A percentile compares a stretch with the other conserved stretches of the same genome.
Conservation (phyloP, 2,329 filamentous ascomycete genomes). For the Colletotrichum costaricense region DNA sequence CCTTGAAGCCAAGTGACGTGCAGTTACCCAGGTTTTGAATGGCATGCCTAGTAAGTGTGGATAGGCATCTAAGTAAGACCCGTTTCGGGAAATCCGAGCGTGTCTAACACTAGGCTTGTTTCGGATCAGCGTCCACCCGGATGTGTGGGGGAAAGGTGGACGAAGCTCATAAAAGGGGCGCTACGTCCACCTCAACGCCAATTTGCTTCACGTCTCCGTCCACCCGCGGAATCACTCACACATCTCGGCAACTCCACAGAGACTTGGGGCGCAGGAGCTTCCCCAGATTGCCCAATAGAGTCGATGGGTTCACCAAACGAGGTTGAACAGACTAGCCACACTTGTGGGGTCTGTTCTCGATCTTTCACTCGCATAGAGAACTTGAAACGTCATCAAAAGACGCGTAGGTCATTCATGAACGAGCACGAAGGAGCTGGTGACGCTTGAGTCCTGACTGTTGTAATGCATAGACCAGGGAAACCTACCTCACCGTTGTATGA, state of each 20-base stretch:
- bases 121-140: neutral
- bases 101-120: slow-evolving; percentile 1
- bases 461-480: slow-evolving; percentile 1
- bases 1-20: too few species aligned
- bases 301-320: neutral
- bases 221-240: neutral
- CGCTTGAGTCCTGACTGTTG: too few species aligned
- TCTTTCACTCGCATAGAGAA: slow-evolving; percentile 18
- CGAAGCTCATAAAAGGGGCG: slow-evolving; percentile 2
- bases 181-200: neutral
- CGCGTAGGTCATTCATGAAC: slow-evolving; percentile 1
- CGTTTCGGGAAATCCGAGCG: neutral
- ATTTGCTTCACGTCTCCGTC: neutral
- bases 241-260: neutral
- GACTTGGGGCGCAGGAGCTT: neutral
- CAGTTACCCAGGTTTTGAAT: too few species aligned
- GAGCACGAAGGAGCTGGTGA: neutral
- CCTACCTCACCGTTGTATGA: slow-evolving; percentile 5
- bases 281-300: neutral
- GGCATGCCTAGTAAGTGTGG: too few species aligned
- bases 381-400: slow-evolving; percentile 24
- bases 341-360: neutral
- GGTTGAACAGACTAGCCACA: neutral
- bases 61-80: neutral
- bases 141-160: neutral